These are phyloP conservation scores for Xylaria digitata DNA, from an alignment of 2,329 filamentous ascomycete species.

Conservation along the genomic window DNA sequence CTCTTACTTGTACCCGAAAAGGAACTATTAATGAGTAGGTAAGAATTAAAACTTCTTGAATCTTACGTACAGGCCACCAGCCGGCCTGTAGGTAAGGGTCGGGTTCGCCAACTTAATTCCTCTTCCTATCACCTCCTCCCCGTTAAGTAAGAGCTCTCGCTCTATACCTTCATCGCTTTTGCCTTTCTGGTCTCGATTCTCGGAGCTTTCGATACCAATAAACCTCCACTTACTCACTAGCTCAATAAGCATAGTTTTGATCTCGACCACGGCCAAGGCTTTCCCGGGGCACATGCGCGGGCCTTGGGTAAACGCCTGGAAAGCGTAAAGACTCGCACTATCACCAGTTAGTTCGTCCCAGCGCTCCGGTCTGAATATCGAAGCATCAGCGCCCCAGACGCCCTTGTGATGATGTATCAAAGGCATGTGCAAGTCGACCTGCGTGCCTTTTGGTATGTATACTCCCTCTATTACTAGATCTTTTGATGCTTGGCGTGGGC, in stretches of 20 bases:
- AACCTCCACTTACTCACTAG: slow-evolving; percentile 42
- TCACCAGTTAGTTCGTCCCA: slow-evolving; percentile 40
- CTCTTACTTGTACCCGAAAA: background rate
- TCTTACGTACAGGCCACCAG: slow-evolving; percentile 40
- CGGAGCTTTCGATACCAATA: slow-evolving; percentile 39
- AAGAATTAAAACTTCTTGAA: slow-evolving; percentile 36
- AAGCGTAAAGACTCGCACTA: slow-evolving; percentile 48
- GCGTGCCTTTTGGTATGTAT: slow-evolving; percentile 44
- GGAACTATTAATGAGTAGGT: background rate
- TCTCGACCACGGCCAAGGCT: slow-evolving; percentile 41
- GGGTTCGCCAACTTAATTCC: slow-evolving; percentile 44
- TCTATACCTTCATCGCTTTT: background rate
- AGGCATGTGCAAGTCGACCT: slow-evolving; percentile 41
- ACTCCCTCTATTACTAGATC: slow-evolving; percentile 44
- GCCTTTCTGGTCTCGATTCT: background rate
- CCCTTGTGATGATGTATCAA: slow-evolving; percentile 35
- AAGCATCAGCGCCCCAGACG: slow-evolving; percentile 44
- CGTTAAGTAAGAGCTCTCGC: slow-evolving; percentile 34
- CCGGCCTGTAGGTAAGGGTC: slow-evolving; percentile 41
- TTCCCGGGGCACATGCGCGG: slow-evolving; percentile 47
- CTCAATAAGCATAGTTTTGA: slow-evolving; percentile 46
- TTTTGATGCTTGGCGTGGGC: slow-evolving; percentile 38
- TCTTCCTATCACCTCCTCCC: slow-evolving; percentile 40
- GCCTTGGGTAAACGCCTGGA: slow-evolving; percentile 46
- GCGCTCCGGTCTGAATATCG: slow-evolving; percentile 41